phyloP scores from a whole-genome alignment of 2,329 filamentous ascomycete genomes.

The Endoconidiophora laricicola region DNA sequence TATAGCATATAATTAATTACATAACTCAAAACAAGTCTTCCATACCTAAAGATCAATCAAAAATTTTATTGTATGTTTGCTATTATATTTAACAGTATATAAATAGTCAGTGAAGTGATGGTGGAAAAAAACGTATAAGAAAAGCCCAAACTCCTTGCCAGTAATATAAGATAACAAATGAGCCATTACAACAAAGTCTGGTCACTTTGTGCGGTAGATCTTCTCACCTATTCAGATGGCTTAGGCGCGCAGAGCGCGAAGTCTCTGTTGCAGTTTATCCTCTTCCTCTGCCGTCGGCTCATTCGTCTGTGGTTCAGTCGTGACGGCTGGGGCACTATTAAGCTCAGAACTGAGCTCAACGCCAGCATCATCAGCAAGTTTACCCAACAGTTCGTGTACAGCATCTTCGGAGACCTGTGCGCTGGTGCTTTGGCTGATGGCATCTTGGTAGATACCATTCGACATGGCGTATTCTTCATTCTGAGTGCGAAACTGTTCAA shows the following conservation, averaged over 20 bases:
- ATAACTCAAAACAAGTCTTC: no score
- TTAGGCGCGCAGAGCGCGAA: constrained; percentile 38
- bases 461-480: constrained; percentile 49
- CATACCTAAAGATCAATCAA: no score
- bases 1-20: no score
- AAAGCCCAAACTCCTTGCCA: neutral
- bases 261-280: constrained; percentile 50
- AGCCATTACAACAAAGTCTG: neutral
- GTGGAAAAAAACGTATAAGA: constrained; percentile 1
- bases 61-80: no score
- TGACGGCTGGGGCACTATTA: constrained; percentile 35
- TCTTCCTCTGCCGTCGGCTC: constrained; percentile 65
- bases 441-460: constrained; percentile 69
- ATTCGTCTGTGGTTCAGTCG: constrained; percentile 40
- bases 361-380: constrained; percentile 77
- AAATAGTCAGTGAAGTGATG: neutral
- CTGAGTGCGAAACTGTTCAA: constrained; percentile 44
- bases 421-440: constrained; percentile 61
- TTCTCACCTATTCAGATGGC: no score
- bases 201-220: no score
- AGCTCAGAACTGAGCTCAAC: constrained; percentile 69
- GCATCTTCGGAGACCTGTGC: constrained; percentile 63
- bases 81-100: neutral
- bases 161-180: neutral
- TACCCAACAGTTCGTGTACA: constrained; percentile 68